A percentile compares a stretch with the other conserved stretches of the same genome.
Evolutionary conservation across 2,329 filamentous ascomycete species (phyloP).

Genomic region (Stylonectria norvegica): DNA sequence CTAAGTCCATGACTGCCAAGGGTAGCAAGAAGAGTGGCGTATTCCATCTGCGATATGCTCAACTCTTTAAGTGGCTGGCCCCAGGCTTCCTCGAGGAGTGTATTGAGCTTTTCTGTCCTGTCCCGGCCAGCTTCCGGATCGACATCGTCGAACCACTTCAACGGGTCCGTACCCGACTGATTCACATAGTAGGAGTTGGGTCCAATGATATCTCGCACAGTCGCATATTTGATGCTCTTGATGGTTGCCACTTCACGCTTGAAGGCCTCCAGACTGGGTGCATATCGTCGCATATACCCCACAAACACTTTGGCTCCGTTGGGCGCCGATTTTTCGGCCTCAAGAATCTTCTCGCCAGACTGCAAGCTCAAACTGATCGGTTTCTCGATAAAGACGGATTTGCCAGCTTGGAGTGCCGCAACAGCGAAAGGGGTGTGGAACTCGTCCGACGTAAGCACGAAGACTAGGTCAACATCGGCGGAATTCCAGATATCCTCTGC

Average conservation of each 20-base stretch:
- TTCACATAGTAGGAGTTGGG: conserved; percentile 47
- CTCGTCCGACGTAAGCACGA: conserved; percentile 50
- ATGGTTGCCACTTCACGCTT: conserved; percentile 48
- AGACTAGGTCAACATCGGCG: conserved; percentile 47
- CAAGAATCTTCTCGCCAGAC: conserved; percentile 43
- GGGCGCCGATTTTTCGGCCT: conserved; percentile 41
- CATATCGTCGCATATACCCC: conserved; percentile 59
- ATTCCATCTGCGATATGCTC: conserved; percentile 25
- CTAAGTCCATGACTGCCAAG: conserved; percentile 51
- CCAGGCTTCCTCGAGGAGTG: conserved; percentile 32
- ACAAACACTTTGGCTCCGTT: conserved; percentile 49
- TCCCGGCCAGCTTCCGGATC: conserved; percentile 11
- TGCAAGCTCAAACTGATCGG: conserved; percentile 50
- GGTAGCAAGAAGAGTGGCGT: conserved; percentile 42
- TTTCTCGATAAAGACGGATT: conserved; percentile 59
- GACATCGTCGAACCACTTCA: conserved; percentile 30
- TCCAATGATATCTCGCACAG: conserved; percentile 43
- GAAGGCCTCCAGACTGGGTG: conserved; percentile 47
- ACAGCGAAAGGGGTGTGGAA: conserved; percentile 50
- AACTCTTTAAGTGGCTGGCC: conserved; percentile 14
- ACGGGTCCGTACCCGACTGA: conserved; percentile 45
- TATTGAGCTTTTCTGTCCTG: conserved; percentile 20
- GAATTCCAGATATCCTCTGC: conserved; percentile 39
- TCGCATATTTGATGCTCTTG: conserved; percentile 51
- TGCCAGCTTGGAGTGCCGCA: conserved; percentile 47